Conservation (phyloP, 2,329 filamentous ascomycete species). For the Diaporthe ilicicola region DNA sequence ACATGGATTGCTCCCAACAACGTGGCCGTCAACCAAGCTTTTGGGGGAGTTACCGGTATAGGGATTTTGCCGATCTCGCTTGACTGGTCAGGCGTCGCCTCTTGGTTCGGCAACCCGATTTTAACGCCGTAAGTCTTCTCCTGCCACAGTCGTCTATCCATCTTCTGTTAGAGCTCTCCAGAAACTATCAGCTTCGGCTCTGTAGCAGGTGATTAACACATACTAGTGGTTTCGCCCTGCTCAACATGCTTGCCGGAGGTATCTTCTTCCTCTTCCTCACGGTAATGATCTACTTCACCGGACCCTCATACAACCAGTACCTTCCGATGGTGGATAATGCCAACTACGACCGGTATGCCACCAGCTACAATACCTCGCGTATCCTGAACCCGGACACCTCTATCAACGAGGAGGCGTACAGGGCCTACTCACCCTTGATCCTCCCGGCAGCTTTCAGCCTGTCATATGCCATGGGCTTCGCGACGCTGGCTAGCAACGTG, state of each 20-base stretch:
- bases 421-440: conserved; percentile 39
- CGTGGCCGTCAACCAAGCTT: conserved; percentile 10
- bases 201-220: neutral
- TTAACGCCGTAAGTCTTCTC: no score
- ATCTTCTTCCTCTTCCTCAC: conserved; percentile 23
- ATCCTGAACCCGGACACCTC: conserved; percentile 32
- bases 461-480: conserved; percentile 63
- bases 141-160: no score
- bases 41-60: conserved; percentile 9
- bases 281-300: conserved; percentile 4
- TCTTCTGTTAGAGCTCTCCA: neutral
- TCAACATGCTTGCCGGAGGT: conserved; percentile 14
- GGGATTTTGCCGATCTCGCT: conserved; percentile 17
- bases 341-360: neutral
- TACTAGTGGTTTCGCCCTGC: neutral
- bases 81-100: conserved; percentile 14
- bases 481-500: conserved; percentile 60
- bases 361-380: neutral
- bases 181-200: neutral
- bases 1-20: conserved; percentile 28
- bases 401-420: conserved; percentile 39
- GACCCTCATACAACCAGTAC: conserved; percentile 17
- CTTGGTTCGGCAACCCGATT: neutral
- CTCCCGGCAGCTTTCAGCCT: conserved; percentile 34
- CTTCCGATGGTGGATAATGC: conserved; percentile 2